A percentile compares a stretch with the other conserved stretches of the same genome.
Evolutionary conservation across 176 grass and related monocot species (phyloP).

Genomic region (Sorghum bicolor): Sorghum_bicolor_NCBIv3 NC_012875.2:4693001-4693500

Average conservation of each 20-base stretch:
- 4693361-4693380: background rate
- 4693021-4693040: background rate
- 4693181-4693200: background rate
- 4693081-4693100: background rate
- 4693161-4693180: constrained; percentile 20
- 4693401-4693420: background rate
- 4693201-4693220: constrained; percentile 15
- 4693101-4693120: background rate
- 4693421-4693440: constrained; percentile 35
- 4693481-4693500: constrained; percentile 8
- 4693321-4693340: constrained; percentile 7
- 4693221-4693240: constrained; percentile 32
- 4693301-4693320: constrained; percentile 12
- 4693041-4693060: background rate
- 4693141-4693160: constrained; percentile 15
- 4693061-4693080: background rate
- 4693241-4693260: constrained; percentile 16
- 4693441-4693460: constrained; percentile 3
- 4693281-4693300: constrained; percentile 10
- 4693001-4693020: background rate
- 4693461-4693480: constrained; percentile 7
- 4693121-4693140: constrained; percentile 21
- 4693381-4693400: background rate
- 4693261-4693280: constrained; percentile 1
- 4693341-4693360: background rate